These are phyloP conservation scores for Arctium minus DNA, from an alignment of 129 eudicot genomes.

Conservation along the genomic window DNA sequence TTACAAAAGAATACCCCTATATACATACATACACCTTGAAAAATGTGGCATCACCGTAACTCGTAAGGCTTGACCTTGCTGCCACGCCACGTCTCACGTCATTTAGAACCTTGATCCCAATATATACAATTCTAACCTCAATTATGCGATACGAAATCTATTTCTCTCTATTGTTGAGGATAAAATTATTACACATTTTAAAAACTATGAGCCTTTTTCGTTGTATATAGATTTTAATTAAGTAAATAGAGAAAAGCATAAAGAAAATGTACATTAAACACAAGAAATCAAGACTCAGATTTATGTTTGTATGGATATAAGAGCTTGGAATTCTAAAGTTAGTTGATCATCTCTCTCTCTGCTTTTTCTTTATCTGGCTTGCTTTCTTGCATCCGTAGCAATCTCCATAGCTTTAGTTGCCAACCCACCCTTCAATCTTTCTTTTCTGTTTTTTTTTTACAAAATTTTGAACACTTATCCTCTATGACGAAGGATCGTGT, in stretches of 20 bases:
- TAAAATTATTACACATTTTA: too few relatives aligned
- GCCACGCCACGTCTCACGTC: too few relatives aligned
- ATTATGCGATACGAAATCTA: too few relatives aligned
- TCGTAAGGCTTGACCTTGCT: too few relatives aligned
- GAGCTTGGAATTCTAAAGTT: slow-evolving; percentile 50
- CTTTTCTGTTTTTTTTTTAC: not conserved
- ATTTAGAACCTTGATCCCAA: too few relatives aligned
- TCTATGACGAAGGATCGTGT: not conserved
- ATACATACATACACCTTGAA: too few relatives aligned
- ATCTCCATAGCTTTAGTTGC: slow-evolving; percentile 16
- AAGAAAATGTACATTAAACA: slow-evolving; percentile 47
- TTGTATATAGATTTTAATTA: too few relatives aligned
- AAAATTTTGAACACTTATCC: not conserved
- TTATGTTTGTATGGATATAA: slow-evolving; percentile 38
- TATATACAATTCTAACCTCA: not conserved
- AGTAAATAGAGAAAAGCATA: slow-evolving; percentile 45
- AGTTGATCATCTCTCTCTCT: slow-evolving; percentile 8
- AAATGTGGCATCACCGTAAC: too few relatives aligned
- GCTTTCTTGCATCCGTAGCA: slow-evolving; percentile 47
- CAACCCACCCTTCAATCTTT: slow-evolving; percentile 2
- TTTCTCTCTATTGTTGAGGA: too few relatives aligned
- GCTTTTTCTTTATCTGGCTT: slow-evolving; percentile 33
- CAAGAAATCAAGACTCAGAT: slow-evolving; percentile 43
- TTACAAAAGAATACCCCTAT: too few relatives aligned
- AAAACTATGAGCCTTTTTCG: not conserved